Percentiles rank a stretch among this genome's conserved stretches.
Evolutionary conservation across 345 rosid species (phyloP).

Genomic region (Syzygium jambos): DNA sequence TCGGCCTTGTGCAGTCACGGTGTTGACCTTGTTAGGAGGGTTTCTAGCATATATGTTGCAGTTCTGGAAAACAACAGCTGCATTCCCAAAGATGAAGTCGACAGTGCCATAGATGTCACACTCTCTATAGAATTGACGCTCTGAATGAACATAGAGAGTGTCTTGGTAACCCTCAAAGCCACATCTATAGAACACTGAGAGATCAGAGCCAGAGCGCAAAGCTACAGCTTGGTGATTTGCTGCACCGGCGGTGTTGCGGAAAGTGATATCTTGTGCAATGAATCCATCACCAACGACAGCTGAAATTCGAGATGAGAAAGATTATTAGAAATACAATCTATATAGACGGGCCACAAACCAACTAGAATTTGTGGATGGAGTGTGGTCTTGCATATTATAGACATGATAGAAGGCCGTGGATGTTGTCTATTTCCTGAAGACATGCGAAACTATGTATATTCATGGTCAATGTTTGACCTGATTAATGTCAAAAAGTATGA

Average conservation of each 20-base stretch:
- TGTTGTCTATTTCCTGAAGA: neutral
- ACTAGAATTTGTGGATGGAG: slow-evolving; percentile 1
- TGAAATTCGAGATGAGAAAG: slow-evolving; percentile 8
- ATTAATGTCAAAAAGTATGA: neutral
- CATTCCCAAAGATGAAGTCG: slow-evolving; percentile 58
- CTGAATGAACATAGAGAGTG: slow-evolving; percentile 53
- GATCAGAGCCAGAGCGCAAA: slow-evolving; percentile 58
- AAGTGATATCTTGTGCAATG: slow-evolving; percentile 49
- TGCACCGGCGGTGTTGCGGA: slow-evolving; percentile 66
- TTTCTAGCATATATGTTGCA: slow-evolving; percentile 40
- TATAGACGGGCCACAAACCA: neutral
- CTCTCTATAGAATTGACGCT: slow-evolving; percentile 50
- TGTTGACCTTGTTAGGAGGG: slow-evolving; percentile 31
- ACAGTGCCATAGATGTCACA: slow-evolving; percentile 51
- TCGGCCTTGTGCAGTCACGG: slow-evolving; percentile 43
- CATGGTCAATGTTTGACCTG: neutral
- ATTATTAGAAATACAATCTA: neutral
- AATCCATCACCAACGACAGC: slow-evolving; percentile 58
- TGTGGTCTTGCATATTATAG: neutral
- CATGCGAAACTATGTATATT: neutral
- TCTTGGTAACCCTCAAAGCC: slow-evolving; percentile 57
- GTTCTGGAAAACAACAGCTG: slow-evolving; percentile 44
- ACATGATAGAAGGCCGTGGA: neutral
- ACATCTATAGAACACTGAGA: slow-evolving; percentile 56
- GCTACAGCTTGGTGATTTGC: slow-evolving; percentile 62